These are phyloP conservation scores for Talaromyces islandicus DNA, from an alignment of 2,329 filamentous ascomycete genomes.

Conservation along the genomic window DNA sequence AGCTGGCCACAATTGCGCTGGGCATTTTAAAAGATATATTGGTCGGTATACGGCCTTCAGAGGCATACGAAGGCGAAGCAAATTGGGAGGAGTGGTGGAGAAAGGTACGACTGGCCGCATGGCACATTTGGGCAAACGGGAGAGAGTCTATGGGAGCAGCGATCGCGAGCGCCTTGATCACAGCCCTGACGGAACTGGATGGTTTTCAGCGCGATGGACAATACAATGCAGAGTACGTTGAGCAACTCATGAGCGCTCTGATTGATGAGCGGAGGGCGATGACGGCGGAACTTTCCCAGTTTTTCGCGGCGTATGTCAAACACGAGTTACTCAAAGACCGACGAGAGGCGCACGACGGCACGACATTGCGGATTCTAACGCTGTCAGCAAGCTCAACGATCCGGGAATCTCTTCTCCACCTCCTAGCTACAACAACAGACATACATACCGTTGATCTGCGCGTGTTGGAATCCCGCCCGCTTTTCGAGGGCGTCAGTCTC, in stretches of 20 bases:
- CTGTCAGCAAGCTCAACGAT: conserved; percentile 61
- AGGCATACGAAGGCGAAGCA: conserved; percentile 4
- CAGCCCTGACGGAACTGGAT: conserved; percentile 19
- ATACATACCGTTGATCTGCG: conserved; percentile 46
- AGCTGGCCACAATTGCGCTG: conserved; percentile 53
- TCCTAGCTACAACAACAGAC: conserved; percentile 23
- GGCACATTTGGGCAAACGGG: conserved; percentile 61
- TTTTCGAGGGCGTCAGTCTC: conserved; percentile 54
- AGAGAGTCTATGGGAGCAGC: conserved; percentile 62
- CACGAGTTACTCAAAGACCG: conserved; percentile 9
- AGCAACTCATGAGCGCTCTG: conserved; percentile 19
- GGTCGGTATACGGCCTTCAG: conserved; percentile 13
- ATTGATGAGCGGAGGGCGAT: conserved; percentile 18
- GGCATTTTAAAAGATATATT: conserved; percentile 43
- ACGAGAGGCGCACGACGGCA: conserved; percentile 7
- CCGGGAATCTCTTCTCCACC: conserved; percentile 40
- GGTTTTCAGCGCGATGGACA: conserved; percentile 17
- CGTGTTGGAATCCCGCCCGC: conserved; percentile 61
- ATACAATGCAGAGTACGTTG: conserved; percentile 9
- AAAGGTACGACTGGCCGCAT: conserved; percentile 50
- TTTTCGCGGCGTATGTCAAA: conserved; percentile 22
- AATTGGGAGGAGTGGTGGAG: conserved; percentile 46
- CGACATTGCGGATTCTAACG: conserved; percentile 50
- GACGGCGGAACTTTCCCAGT: conserved; percentile 17
- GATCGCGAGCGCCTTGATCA: conserved; percentile 39